These are phyloP conservation scores for Xylaria bambusicola DNA, from an alignment of 495 filamentous ascomycete genomes.

Conservation along the genomic window DNA sequence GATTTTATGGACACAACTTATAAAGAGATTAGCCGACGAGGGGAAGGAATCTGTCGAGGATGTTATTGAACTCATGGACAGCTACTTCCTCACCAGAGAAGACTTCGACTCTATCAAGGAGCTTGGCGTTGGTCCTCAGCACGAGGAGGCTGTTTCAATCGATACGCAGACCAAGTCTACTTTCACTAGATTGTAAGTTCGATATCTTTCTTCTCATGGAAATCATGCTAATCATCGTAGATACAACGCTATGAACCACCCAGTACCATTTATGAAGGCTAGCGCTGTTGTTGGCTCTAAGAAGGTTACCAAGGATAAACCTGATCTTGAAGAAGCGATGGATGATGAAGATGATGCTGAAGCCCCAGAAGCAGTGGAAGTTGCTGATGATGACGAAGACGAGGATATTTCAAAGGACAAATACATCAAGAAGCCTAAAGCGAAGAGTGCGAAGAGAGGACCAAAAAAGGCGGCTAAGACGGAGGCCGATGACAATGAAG, in stretches of 20 bases:
- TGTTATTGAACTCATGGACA: constrained; percentile 91
- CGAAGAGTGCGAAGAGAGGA: constrained; percentile 55
- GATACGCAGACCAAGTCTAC: constrained; percentile 81
- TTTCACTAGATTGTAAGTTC: constrained; percentile 80
- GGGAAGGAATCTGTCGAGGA: constrained; percentile 74
- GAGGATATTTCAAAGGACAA: constrained; percentile 90
- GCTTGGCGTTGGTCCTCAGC: constrained; percentile 83
- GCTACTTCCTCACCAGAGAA: constrained; percentile 93
- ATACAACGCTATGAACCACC: constrained; percentile 86
- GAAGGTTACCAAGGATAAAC: constrained; percentile 71
- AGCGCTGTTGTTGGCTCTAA: constrained; percentile 70
- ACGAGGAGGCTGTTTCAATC: constrained; percentile 70
- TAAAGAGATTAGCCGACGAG: constrained; percentile 67
- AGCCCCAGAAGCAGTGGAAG: constrained; percentile 58
- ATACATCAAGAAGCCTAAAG: constrained; percentile 88
- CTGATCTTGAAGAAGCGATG: constrained; percentile 94
- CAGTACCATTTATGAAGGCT: constrained; percentile 94
- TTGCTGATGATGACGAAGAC: constrained; percentile 67
- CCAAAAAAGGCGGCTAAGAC: constrained; percentile 58
- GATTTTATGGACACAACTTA: constrained; percentile 78
- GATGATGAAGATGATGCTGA: constrained; percentile 86
- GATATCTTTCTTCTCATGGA: not conserved
- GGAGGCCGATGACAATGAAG: constrained; percentile 46
- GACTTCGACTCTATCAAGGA: constrained; percentile 93
- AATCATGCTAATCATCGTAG: constrained; percentile 36